Evolutionary conservation across 1,284 basidiomycete genomes (phyloP), one percentile per base, ranked within the genome.

Genomic region (Rhodotorula sp.): DNA sequence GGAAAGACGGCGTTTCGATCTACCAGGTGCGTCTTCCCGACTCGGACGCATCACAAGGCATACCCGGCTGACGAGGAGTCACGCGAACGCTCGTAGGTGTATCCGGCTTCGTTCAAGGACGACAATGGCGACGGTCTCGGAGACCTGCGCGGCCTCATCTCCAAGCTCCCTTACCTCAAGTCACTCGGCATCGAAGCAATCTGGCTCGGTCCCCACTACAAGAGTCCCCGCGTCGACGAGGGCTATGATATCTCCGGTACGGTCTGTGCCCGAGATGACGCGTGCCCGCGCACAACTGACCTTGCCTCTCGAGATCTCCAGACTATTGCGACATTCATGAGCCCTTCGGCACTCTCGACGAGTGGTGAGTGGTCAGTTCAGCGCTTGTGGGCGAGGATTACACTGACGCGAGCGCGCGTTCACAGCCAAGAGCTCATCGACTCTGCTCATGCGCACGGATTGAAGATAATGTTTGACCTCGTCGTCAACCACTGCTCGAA

Each of bases 401-500:
- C 34, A 34, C 34, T 34, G 7, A 34, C 6, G 5, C 34, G 34
- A 34, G 34, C 5, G 34, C 34, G 2, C 34, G 3, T 34, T 34
- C 34, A 43, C 38, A 43, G 38, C 85, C 89, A 91, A 75, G 57
- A 55, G 47, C 60, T 63, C n/a, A 69, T 72, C 59, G 54, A 54
- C 21, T 23, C n/a, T 10, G 49, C 50, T 3, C 28, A 50, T 21
- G 60, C 55, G 26, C 28, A 55, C 38, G 52, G 28, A 15, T 21
- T 68, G 19, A 60, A 67, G 48, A 61, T 62, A 76, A 87, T 87
- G 79, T 89, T 91, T 84, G 89, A 91, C 79, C 85, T 92, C 5
- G 90, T 91, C 45, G 87, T 89, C n/a, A 92, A 91, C 80, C 90
- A 91, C 80, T 87, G 87, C 10, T 90, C 88, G 3, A 87, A 90